Percentiles rank a stretch among this genome's conserved stretches.
These are phyloP conservation scores for Rhynchosporium secalis DNA, from an alignment of 2,329 filamentous ascomycete genomes.

Conservation along the genomic window DNA sequence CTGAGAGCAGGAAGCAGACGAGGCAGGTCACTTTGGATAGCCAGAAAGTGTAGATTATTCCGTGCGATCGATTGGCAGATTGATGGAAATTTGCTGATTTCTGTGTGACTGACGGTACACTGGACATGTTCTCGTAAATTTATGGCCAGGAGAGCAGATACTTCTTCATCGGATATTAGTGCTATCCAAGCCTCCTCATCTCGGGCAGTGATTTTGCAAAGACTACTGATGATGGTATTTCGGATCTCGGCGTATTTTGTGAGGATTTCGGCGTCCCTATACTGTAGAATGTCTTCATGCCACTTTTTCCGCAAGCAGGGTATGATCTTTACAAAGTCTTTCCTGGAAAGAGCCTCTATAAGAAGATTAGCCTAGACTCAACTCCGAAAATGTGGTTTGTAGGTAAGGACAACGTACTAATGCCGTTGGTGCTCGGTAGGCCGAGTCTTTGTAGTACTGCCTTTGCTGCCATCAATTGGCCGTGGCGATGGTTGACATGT, in stretches of 20 bases:
- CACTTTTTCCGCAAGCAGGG: not conserved
- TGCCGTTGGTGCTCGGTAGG: not conserved
- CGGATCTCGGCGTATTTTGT: not conserved
- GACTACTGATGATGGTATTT: not conserved
- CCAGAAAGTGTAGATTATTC: not conserved
- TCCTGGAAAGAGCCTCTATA: not conserved
- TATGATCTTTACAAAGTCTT: not conserved
- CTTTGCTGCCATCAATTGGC: slow-evolving; percentile 55
- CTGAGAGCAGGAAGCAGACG: not conserved
- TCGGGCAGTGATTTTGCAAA: not conserved
- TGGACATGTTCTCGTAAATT: not conserved
- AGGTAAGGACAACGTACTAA: not conserved
- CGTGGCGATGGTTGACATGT: slow-evolving; percentile 57
- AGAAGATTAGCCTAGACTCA: not conserved
- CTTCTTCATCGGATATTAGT: not conserved
- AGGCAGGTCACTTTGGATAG: not conserved
- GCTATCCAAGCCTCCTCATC: not conserved
- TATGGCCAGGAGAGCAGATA: not conserved
- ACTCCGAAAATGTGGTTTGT: not conserved
- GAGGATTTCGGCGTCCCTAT: not conserved
- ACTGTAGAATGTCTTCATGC: not conserved
- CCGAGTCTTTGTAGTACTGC: slow-evolving; percentile 39
- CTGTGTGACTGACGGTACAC: no score
- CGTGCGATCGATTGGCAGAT: not conserved
- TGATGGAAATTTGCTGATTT: not conserved